Evolutionary conservation across 192 early-diverging fungal species (phyloP).

Genomic region (Bifiguratus adelaidae): DNA sequence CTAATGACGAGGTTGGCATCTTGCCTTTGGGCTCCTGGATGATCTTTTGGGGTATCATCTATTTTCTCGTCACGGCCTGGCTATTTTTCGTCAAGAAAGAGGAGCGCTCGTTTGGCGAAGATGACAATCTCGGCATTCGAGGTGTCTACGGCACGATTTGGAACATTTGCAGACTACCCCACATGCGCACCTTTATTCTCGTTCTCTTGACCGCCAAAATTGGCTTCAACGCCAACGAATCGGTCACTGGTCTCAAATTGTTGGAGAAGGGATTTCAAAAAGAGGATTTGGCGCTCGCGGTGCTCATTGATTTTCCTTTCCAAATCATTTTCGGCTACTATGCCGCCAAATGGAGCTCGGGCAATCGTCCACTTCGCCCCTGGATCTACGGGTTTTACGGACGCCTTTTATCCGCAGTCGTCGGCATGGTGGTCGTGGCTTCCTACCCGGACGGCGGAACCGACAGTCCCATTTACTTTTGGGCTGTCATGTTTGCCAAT

Average conservation of each 20-base stretch:
- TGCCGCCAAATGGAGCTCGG: conserved; percentile 92
- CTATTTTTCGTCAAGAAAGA: conserved; percentile 73
- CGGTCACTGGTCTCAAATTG: conserved; percentile 88
- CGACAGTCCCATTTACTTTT: conserved; percentile 58
- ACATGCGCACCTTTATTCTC: conserved; percentile 78
- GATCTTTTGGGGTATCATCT: conserved; percentile 88
- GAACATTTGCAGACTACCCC: conserved; percentile 74
- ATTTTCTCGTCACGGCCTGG: conserved; percentile 77
- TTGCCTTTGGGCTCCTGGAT: conserved; percentile 80
- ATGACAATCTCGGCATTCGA: conserved; percentile 51
- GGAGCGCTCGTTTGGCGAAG: conserved; percentile 22
- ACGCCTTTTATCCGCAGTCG: conserved; percentile 62
- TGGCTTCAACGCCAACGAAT: conserved; percentile 92
- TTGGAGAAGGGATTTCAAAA: conserved; percentile 90
- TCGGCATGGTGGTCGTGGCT: conserved; percentile 79
- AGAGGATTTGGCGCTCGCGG: conserved; percentile 88
- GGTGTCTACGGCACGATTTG: conserved; percentile 85
- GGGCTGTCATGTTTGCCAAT: conserved; percentile 64
- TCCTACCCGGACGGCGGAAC: conserved; percentile 62
- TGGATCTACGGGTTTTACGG: conserved; percentile 91
- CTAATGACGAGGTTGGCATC: conserved; percentile 58
- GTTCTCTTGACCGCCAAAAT: conserved; percentile 84
- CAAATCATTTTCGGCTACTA: conserved; percentile 97
- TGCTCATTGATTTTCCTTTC: conserved; percentile 92
- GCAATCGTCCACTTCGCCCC: conserved; percentile 65